Evolutionary conservation across 164 flowering plant genomes (phyloP), one percentile per base, ranked within the genome.

Genomic region (Warburgia ugandensis): DNA sequence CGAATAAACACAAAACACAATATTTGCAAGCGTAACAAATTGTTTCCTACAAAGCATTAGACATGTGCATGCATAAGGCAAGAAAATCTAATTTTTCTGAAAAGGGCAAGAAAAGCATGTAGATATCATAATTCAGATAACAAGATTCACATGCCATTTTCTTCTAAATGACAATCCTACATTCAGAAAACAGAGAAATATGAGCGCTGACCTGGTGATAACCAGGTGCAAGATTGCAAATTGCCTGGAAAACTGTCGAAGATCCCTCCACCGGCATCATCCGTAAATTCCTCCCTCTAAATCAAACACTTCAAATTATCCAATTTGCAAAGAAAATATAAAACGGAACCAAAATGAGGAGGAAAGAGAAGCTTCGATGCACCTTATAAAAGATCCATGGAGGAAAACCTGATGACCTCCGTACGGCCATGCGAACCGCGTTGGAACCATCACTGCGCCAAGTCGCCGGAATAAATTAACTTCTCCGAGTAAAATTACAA

Each of bases 251-350:
- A 44, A 61, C 59, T 8, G 52, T 56, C 4, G 62, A 37, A 11
- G 71, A 73, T 25, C 69, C 69, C 63, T 66, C 77, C 40, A 66
- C 58, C 14, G 55, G 52, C 41, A 56, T 52, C 77, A 73, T 69
- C 19, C 37, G 59, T 33, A 57, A 5, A 20, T 9, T 60, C 69
- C 14, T 59, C 60, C 77, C 77, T 69, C 64, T 73, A 69, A 42
- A 30, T 25, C 19, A 39, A 55, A 49, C 13, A 5, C n/a, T 3
- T 13, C 22, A 26, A 20, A 4, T 13, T 8, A 29, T n/a, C 14
- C 42, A 40, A 21, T 14, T 17, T 12, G 11, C 5, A 22, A 35
- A 25, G 9, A 53, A 11, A 44, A 32, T 13, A 31, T 17, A 29
- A n/a, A 1, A n/a, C 19, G 9, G 4, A 16, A 14, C 20, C 36